Percentiles rank a stretch among this genome's conserved stretches.
These are phyloP conservation scores for Globisporangium camurandrum DNA, from an alignment of 352 stramenopile species.

Conservation along the genomic window DNA sequence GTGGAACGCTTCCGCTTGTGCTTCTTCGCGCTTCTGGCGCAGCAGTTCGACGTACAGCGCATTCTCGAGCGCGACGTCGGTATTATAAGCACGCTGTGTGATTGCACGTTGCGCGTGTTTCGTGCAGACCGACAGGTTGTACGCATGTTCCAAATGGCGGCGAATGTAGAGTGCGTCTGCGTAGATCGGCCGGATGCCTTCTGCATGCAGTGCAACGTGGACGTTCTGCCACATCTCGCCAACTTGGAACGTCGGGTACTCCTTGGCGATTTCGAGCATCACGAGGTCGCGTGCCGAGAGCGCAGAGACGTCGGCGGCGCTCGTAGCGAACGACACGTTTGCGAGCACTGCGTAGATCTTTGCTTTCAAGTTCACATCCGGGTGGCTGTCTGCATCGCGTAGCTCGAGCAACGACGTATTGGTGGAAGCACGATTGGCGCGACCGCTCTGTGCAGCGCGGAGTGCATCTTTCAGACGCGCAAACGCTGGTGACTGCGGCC, in stretches of 20 bases:
- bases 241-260: constrained; percentile 57
- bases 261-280: constrained; percentile 67
- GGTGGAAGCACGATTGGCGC: too few relatives aligned
- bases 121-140: constrained; percentile 56
- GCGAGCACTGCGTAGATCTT: constrained; percentile 65
- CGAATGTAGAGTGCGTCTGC: constrained; percentile 68
- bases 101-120: constrained; percentile 57
- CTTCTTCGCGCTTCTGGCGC: constrained; percentile 60
- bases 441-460: constrained; percentile 28
- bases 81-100: constrained; percentile 15
- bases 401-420: constrained; percentile 22
- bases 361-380: constrained; percentile 51
- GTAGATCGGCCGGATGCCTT: constrained; percentile 62
- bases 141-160: constrained; percentile 63
- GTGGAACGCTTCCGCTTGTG: constrained; percentile 49
- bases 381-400: constrained; percentile 24
- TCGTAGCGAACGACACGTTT: constrained; percentile 46
- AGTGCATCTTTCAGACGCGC: constrained; percentile 63
- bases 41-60: constrained; percentile 49
- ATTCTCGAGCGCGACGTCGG: constrained; percentile 18
- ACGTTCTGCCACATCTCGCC: constrained; percentile 75
- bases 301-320: constrained; percentile 8
- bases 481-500: constrained; percentile 58
- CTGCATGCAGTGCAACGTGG: constrained; percentile 47
- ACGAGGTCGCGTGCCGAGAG: constrained; percentile 44